Evolutionary conservation across 139 green algal genomes (phyloP), one percentile per base, ranked within the genome.

Genomic region (Dunaliella sp.): DNA sequence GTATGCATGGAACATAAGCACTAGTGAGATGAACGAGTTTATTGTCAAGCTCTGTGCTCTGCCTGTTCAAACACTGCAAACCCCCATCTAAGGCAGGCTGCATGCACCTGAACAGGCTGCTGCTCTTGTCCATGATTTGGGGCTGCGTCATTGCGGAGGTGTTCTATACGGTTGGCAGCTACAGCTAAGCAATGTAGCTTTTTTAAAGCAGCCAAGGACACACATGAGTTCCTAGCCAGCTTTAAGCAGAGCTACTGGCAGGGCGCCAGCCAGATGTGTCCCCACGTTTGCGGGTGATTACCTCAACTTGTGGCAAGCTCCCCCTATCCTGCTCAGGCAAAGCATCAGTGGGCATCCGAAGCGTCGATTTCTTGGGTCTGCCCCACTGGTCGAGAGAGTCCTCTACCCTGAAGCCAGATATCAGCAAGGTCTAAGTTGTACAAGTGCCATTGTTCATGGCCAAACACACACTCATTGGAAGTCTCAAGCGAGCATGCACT

Each of bases 371-470:
- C 32, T 87, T 89, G 21, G 89, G 89, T 16, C 89, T 58, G 33
- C 89, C 89, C 77, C 74, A 90, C 74, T 87, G 86, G 80, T 92
- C 89, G 33, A 92, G 80, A 21, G 91, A 87, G 31, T 91, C 86
- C 28, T 92, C 89, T 57, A 93, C 77, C 81, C 57, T 85, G 79
- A 36, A 82, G 58, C 58, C 24, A 74, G 21, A 21, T 74, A 24
- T 74, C 73, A 78, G 73, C 7, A 12, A 36, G n/a, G 12, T 16
- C 73, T 33, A 12, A 33, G 36, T 80, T 88, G 83, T 48, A 90
- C 31, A 24, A 35, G 77, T 12, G 89, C 87, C 16, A 85, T 37
- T n/a, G 38, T 81, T 12, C 36, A 36, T 38, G 59, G n/a, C 37
- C 25, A 37, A 1, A 75, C 36, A 32, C 37, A n/a, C 31, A 77